Evolutionary conservation across 257 asterid species (phyloP).

Genomic region (Solanum appendiculatum): DNA sequence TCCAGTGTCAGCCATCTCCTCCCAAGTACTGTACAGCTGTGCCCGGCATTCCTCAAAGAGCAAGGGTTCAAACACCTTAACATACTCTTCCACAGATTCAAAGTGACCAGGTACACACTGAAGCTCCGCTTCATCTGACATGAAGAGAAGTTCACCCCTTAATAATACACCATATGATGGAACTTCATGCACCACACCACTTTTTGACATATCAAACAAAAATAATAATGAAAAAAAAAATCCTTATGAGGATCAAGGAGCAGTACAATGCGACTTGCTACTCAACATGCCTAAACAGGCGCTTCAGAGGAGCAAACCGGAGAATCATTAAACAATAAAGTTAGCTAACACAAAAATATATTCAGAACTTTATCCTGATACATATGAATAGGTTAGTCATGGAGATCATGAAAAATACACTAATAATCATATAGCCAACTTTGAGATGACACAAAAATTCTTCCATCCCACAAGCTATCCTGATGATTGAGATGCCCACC

Average conservation of each 20-base stretch:
- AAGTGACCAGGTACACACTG: constrained; percentile 84
- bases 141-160: constrained; percentile 10
- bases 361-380: neutral
- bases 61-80: constrained; percentile 92
- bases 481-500: constrained; percentile 29
- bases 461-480: constrained; percentile 26
- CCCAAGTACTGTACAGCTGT: constrained; percentile 91
- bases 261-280: neutral
- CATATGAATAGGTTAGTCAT: neutral
- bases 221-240: neutral
- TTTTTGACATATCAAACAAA: neutral
- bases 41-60: constrained; percentile 98
- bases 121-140: constrained; percentile 89
- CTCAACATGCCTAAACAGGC: neutral
- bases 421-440: neutral
- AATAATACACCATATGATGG: neutral
- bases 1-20: constrained; percentile 62
- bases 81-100: constrained; percentile 91
- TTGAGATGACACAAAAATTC: constrained; percentile 19
- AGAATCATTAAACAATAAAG: neutral
- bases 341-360: neutral
- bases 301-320: neutral
- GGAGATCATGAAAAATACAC: neutral
- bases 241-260: neutral
- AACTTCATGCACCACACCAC: neutral